Evolutionary conservation across 1,139 yeast species (phyloP), one percentile per base, ranked within the genome.

Genomic region (Blastobotrys petasosporus): DNA sequence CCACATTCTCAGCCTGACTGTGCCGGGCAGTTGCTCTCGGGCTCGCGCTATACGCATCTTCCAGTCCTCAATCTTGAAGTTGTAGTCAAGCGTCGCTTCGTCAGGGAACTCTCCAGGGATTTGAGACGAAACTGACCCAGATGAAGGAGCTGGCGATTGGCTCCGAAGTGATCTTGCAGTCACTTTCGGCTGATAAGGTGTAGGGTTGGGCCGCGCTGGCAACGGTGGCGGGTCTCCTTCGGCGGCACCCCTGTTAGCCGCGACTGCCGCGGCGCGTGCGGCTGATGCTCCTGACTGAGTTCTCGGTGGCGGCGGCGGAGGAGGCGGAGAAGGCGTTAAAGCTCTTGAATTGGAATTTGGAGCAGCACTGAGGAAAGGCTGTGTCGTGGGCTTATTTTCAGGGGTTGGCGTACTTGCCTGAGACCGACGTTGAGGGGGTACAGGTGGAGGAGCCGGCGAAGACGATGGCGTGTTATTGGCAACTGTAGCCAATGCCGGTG

Each of bases 41-140:
- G 75, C 73, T 2, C 57, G 56, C 8, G 52, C 52, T 3, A 73
- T 65, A 32, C 79, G 64, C 35, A 54, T 52, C 44, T 66, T 67
- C 79, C 79, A 74, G 25, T 57, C 54, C 25, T 72, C 76, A 10
- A 67, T 64, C 38, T 65, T 68, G 23, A 12, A 30, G 20, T 36
- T 41, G 29, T 41, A 41, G 11, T 41, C 44, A 15, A 41, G 29
- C 10, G 32, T 11, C 11, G 34, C 40, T 35, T 41, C 44, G 20
- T 41, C 44, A 5, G 35, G 34, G 9, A 39, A 23, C 7, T 38
- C 41, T 10, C 12, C 13, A 3, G 17, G 28, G 4, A 16, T 12
- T 16, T 33, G 36, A 4, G 17, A 16, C 11, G 17, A 33, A 23
- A 36, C n/a, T 8, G 42, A 36, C 11, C 37, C 16, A n/a, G 15